Conservation (phyloP, 176 grass and related monocot genomes). For the Microstegium vimineum region DNA sequence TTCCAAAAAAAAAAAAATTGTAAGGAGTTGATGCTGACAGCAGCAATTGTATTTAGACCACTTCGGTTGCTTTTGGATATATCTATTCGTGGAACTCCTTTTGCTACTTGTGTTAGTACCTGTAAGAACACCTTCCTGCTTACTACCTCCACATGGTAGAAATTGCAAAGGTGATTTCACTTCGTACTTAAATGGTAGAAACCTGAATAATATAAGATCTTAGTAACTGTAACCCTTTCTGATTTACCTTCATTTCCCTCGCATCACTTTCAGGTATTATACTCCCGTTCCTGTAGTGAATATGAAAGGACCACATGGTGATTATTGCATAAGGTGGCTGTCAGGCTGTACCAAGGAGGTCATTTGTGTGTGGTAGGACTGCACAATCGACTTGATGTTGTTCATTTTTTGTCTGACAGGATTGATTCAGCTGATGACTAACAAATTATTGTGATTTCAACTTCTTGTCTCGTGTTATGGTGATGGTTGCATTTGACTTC, state of each 20-base stretch:
- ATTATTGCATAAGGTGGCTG: background rate
- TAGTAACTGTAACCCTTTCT: background rate
- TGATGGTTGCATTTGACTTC: background rate
- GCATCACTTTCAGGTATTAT: background rate
- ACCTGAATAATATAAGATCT: background rate
- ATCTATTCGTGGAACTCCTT: background rate
- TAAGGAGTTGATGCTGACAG: background rate
- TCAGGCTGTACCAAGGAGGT: background rate
- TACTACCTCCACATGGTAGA: background rate
- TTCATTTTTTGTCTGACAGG: background rate
- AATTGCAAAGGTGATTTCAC: slow-evolving; percentile 3
- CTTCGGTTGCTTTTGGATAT: background rate
- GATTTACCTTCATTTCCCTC: background rate
- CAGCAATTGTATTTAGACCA: background rate
- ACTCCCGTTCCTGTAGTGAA: background rate
- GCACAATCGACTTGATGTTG: background rate
- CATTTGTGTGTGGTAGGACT: background rate
- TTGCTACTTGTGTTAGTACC: background rate
- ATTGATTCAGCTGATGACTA: background rate
- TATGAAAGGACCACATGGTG: background rate
- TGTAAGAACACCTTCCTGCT: background rate
- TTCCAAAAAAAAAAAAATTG: background rate
- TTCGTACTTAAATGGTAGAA: background rate
- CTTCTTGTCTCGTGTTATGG: background rate
- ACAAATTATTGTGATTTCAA: background rate